Evolutionary conservation across 2,329 filamentous ascomycete genomes (phyloP).

Genomic region (Aciculosporium take): DNA sequence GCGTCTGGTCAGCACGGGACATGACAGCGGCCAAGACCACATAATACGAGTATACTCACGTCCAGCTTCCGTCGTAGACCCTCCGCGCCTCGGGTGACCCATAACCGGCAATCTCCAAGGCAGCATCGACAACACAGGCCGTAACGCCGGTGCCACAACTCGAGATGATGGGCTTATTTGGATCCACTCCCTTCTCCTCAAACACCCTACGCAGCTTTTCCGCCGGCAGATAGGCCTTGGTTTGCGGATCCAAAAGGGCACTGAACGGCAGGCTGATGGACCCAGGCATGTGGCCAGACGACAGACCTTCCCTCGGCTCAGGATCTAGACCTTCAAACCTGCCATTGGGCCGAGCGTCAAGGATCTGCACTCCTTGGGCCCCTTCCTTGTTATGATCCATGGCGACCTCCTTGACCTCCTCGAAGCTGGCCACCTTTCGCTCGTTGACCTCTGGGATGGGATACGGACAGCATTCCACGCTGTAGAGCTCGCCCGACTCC

Average conservation of each 20-base stretch:
- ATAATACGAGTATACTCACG: conserved; percentile 42
- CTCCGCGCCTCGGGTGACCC: conserved; percentile 51
- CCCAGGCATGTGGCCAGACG: conserved; percentile 83
- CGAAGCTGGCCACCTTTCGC: conserved; percentile 61
- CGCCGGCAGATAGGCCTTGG: conserved; percentile 62
- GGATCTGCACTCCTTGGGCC: conserved; percentile 66
- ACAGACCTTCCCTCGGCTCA: conserved; percentile 73
- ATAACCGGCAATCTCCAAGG: conserved; percentile 64
- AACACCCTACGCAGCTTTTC: conserved; percentile 65
- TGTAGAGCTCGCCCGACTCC: conserved; percentile 63
- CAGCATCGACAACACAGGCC: conserved; percentile 79
- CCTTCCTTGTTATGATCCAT: conserved; percentile 70
- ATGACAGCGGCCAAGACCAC: background rate
- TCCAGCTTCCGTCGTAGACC: conserved; percentile 96
- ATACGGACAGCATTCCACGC: conserved; percentile 49
- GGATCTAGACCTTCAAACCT: conserved; percentile 72
- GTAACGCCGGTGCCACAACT: conserved; percentile 92
- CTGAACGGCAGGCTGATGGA: conserved; percentile 71
- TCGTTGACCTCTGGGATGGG: conserved; percentile 47
- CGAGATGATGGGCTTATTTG: conserved; percentile 66
- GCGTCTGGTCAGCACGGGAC: conserved; percentile 14
- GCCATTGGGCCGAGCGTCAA: conserved; percentile 71
- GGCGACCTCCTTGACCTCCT: conserved; percentile 67
- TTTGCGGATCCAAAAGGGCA: conserved; percentile 66
- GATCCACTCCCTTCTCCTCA: conserved; percentile 63